Evolutionary conservation across 78 protist species (phyloP).

Genomic region (Corallochytrium limacisporum): DNA sequence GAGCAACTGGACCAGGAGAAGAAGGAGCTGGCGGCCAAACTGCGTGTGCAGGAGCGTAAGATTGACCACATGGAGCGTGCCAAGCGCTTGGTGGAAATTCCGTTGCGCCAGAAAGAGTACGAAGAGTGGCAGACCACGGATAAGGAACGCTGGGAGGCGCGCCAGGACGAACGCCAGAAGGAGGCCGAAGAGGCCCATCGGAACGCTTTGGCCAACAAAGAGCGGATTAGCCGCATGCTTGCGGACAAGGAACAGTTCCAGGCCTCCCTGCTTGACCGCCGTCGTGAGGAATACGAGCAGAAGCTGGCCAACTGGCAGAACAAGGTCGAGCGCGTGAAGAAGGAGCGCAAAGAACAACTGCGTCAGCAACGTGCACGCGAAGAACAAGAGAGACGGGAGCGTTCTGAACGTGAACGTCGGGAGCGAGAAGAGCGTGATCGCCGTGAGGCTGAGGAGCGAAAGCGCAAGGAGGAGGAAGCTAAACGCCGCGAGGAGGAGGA

Average conservation of each 20-base stretch:
- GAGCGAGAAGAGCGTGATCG: background rate
- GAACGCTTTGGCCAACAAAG: background rate
- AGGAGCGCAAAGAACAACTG: background rate
- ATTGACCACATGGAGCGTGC: slow-evolving; percentile 23
- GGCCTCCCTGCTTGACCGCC: background rate
- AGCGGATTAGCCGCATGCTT: background rate
- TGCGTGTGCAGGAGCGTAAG: background rate
- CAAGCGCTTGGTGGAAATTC: slow-evolving; percentile 14
- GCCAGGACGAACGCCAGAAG: background rate
- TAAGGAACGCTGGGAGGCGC: background rate
- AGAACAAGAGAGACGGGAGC: background rate
- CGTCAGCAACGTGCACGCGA: background rate
- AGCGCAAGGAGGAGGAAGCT: background rate
- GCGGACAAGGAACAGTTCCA: background rate
- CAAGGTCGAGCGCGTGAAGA: background rate
- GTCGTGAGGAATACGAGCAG: background rate
- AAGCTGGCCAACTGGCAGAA: background rate
- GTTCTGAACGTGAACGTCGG: background rate
- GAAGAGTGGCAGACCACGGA: background rate
- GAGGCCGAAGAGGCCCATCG: background rate
- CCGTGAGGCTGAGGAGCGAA: background rate
- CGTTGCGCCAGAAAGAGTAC: background rate
- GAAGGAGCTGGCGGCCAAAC: slow-evolving; percentile 2
- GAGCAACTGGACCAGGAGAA: slow-evolving; percentile 18
- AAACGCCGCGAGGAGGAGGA: background rate